A percentile compares a stretch with the other conserved stretches of the same genome.
Conservation (phyloP, 129 eudicot species). For the Smallanthus sonchifolius region DNA sequence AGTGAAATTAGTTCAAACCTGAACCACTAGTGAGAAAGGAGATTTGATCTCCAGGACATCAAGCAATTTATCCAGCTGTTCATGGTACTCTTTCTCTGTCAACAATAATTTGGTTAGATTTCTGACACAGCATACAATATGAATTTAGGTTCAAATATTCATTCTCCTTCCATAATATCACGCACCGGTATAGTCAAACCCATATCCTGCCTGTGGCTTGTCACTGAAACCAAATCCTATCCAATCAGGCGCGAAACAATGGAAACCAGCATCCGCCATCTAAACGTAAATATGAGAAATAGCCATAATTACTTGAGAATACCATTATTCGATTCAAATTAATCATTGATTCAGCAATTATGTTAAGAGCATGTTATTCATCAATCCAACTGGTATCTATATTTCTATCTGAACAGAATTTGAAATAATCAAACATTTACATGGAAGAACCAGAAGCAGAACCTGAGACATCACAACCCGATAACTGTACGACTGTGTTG, state of each 20-base stretch:
- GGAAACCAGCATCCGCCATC: constrained; percentile 91
- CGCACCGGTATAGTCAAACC: constrained; percentile 90
- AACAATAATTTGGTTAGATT: constrained; percentile 14
- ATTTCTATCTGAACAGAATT: neutral
- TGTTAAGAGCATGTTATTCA: neutral
- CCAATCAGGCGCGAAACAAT: constrained; percentile 98
- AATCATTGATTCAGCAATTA: neutral
- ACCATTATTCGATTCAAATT: constrained; percentile 3
- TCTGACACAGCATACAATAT: neutral
- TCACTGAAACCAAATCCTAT: constrained; percentile 98
- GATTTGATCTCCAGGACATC: constrained; percentile 58
- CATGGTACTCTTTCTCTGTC: constrained; percentile 94
- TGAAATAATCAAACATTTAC: neutral
- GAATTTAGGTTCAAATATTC: neutral
- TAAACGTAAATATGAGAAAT: constrained; percentile 20
- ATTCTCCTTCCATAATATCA: constrained; percentile 5
- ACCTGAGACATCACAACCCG: constrained; percentile 99
- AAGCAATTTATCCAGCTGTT: constrained; percentile 77
- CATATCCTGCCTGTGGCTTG: constrained; percentile 92
- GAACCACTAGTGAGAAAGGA: constrained; percentile 80
- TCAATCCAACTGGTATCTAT: neutral
- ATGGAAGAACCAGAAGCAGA: constrained; percentile 2
- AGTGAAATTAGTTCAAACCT: constrained; percentile 54
- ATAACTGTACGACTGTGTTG: constrained; percentile 94
- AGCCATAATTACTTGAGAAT: constrained; percentile 5